Evolutionary conservation across 495 filamentous ascomycete species (phyloP), one percentile per base, ranked within the genome.

Genomic region (Penicillium robsamsonii): DNA sequence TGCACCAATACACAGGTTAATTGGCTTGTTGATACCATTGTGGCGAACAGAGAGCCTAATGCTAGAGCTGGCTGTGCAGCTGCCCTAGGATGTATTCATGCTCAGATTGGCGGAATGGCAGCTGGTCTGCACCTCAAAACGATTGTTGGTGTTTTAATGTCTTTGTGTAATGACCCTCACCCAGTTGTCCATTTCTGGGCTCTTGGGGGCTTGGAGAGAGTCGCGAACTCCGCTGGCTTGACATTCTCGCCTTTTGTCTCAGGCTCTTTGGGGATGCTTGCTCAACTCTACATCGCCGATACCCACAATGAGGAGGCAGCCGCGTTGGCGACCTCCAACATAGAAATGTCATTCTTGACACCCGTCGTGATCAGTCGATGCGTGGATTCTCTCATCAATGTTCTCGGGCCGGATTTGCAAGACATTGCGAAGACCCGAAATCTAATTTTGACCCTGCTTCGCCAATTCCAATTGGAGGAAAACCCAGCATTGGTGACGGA

Each of bases 81-180:
- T 75, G 91, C 94, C 33, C 75, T 99, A 53, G 94, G 93, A 13
- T 90, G 87, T 59, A 97, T 97, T 43, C 94, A 97, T 70, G 86
- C 91, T 2, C 90, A 96, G 67, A 89, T 97, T 30, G 94, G 94
- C 53, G 94, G 94, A 59, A 97, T 99, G 92, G 95, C 95, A 54
- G 94, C 94, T 49, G 91, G 92, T n/a, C 88, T 91, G 63, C 94
- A 99, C 69, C 76, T 99, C 13, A 97, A 97, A 73, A 96, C 90
- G 8, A 97, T 99, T 48, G 84, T 96, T 35, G 89, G 91, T 17
- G 91, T 99, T 33, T 72, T 99, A 20, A 93, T 97, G 89, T 97
- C 93, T 20, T 75, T 99, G 7, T 90, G 91, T 70, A 95, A 89
- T 62, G 94, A 99, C 65, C 90, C 94, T n/a, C 93, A 97, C 59